These are phyloP conservation scores for Pilatotrama ljubarskyi DNA, from an alignment of 768 basidiomycete species.

Conservation along the genomic window DNA sequence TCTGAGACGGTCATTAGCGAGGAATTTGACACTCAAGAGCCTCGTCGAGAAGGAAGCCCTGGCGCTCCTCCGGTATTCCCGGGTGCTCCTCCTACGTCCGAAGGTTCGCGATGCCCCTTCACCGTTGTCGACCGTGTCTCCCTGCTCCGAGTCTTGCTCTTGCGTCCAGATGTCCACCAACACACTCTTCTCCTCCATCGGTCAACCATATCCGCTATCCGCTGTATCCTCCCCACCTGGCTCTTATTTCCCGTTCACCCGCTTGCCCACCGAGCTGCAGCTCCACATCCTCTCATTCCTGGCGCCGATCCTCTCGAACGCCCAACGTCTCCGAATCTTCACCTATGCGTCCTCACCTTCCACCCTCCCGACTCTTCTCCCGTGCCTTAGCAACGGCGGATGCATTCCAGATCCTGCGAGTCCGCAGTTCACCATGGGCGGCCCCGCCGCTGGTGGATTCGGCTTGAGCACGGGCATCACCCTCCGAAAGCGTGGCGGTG, in stretches of 20 bases:
- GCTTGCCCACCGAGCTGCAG: conserved; percentile 59
- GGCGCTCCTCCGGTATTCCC: conserved; percentile 48
- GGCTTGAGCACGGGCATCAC: conserved; percentile 20
- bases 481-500: conserved; percentile 18
- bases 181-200: conserved; percentile 14
- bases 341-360: conserved; percentile 46
- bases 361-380: conserved; percentile 44
- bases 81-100: conserved; percentile 49
- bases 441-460: conserved; percentile 25
- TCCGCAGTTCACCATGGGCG: conserved; percentile 31
- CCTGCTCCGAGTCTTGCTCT: conserved; percentile 16
- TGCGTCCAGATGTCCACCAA: conserved; percentile 12
- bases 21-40: conserved; percentile 45
- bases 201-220: conserved; percentile 5
- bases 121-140: background rate
- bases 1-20: conserved; percentile 37
- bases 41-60: conserved; percentile 49
- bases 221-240: background rate
- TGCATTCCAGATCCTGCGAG: conserved; percentile 40
- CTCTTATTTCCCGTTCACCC: conserved; percentile 37
- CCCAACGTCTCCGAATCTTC: conserved; percentile 55
- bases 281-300: conserved; percentile 58
- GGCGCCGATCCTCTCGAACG: conserved; percentile 55
- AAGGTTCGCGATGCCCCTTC: background rate
- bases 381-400: conserved; percentile 21